These are phyloP conservation scores for Castanea sativa DNA, from an alignment of 306 rosid genomes.

Conservation along the genomic window DNA sequence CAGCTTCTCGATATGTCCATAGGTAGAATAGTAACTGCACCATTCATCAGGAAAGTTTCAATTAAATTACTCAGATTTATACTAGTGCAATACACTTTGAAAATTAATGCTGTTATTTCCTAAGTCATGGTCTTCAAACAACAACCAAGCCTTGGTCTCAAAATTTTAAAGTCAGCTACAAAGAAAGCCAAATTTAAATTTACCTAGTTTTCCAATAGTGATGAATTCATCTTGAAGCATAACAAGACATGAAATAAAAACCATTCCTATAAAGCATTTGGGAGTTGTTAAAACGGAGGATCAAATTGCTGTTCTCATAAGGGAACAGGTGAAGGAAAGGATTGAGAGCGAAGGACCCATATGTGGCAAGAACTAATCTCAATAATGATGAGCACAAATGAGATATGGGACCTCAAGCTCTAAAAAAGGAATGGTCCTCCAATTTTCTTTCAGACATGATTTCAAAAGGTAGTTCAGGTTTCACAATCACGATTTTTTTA, in stretches of 20 bases:
- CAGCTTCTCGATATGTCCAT: slow-evolving; percentile 90
- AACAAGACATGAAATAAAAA: slow-evolving; percentile 18
- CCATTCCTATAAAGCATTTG: neutral
- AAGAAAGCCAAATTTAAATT: too few species aligned
- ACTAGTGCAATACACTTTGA: neutral
- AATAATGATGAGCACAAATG: slow-evolving; percentile 21
- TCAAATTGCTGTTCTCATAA: too few species aligned
- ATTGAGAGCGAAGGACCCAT: neutral
- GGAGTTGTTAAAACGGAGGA: too few species aligned
- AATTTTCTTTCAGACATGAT: slow-evolving; percentile 21
- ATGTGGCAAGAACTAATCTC: slow-evolving; percentile 20
- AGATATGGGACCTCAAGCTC: slow-evolving; percentile 30
- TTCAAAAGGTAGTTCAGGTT: slow-evolving; percentile 29
- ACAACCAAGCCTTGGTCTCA: too few species aligned
- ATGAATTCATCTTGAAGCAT: slow-evolving; percentile 1
- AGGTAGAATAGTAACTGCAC: slow-evolving; percentile 74
- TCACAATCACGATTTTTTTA: slow-evolving; percentile 5
- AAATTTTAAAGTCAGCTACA: too few species aligned
- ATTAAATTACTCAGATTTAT: slow-evolving; percentile 6
- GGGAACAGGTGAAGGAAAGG: too few species aligned
- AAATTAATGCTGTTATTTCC: too few species aligned
- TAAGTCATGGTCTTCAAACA: too few species aligned
- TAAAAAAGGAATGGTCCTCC: slow-evolving; percentile 26
- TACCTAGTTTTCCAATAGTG: neutral
- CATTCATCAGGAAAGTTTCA: slow-evolving; percentile 21